Base-by-base conservation (phyloP, 2,329 filamentous ascomycete species). In the Colletotrichum cordylinicola region DNA sequence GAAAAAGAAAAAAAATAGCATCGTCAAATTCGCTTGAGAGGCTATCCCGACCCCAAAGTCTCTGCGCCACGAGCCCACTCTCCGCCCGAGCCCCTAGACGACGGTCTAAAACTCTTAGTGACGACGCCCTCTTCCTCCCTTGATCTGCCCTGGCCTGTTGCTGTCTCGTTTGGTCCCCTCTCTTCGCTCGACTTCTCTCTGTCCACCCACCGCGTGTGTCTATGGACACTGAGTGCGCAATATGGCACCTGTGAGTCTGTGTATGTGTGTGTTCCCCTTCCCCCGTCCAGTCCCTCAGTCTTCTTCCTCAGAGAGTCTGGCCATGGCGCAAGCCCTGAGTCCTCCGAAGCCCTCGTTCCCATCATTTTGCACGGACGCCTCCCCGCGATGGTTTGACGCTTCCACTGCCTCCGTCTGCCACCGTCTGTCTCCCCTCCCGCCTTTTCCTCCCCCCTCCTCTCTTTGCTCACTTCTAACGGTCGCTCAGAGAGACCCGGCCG, bases 331-430 rank as follows among this genome's bases (percentile, higher is more conserved):
- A 39, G 39, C 58, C 65, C 65, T 52, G 62, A 68, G 56, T 72
- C 39, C 64, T 52, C 55, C 21, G 18, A 64, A 68, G 64, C 35
- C 43, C 70, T 75, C 70, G 62, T 67, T 75, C 62, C 31, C 62
- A 75, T 58, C 64, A 67, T 68, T 68, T 68, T 73, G 73, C 73
- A 75, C 73, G 70, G 73, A 75, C 73, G 69, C 73, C 73, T 73
- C 69, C 69, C 73, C 69, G 70, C 73, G 69, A 75, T 68, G 73
- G 73, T 75, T 75, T 73, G 73, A 75, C 69, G 73, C 73, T 72
- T 72, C 73, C 13, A 68, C 52, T 67, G 37, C 52, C 52, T 31
- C 61, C 68, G 61, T 67, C 60, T 72, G 35, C 64, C 70, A 31
- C 70, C 73, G 64, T 58, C 73, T 73, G 43, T 48, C 64, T 73